A percentile compares a stretch with the other conserved stretches of the same genome.
Conservation (phyloP, 305 asterid species). For the Vinca major region DNA sequence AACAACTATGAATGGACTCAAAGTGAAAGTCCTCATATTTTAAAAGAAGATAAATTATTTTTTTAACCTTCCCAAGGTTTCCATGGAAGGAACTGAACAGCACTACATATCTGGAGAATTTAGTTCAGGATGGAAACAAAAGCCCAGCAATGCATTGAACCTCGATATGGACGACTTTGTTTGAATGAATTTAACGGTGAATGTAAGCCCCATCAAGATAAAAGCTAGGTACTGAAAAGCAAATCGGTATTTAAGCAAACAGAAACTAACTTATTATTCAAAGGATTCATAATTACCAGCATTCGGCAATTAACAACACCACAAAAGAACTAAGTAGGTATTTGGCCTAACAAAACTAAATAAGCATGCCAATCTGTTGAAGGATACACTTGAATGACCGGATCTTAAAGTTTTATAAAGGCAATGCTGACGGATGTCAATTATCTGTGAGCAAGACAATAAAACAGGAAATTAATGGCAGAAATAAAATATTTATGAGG, state of each 20-base stretch:
- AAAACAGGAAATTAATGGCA: conserved; percentile 8
- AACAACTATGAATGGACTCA: too few species aligned
- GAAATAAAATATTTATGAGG: neutral
- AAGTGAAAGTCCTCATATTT: neutral
- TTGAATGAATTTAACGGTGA: neutral
- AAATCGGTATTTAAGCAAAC: neutral
- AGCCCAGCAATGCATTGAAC: neutral
- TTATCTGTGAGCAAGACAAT: conserved; percentile 47
- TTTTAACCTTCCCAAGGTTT: conserved; percentile 87
- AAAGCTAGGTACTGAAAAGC: neutral
- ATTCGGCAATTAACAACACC: neutral
- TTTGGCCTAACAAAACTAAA: conserved; percentile 15
- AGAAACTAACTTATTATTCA: neutral
- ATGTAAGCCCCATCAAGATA: neutral
- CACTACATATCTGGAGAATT: conserved; percentile 69
- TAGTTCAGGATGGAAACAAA: conserved; percentile 21
- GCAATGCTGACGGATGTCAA: conserved; percentile 65
- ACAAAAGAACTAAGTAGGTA: neutral
- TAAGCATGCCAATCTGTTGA: conserved; percentile 9
- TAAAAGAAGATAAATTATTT: conserved; percentile 1
- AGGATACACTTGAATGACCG: conserved; percentile 86
- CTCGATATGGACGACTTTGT: conserved; percentile 1
- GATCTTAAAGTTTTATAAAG: conserved; percentile 77
- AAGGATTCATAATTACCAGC: neutral
- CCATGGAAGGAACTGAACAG: conserved; percentile 92